These are phyloP conservation scores for Zoysia pacifica DNA, from an alignment of 176 grass and related monocot species.

Conservation along the genomic window DNA sequence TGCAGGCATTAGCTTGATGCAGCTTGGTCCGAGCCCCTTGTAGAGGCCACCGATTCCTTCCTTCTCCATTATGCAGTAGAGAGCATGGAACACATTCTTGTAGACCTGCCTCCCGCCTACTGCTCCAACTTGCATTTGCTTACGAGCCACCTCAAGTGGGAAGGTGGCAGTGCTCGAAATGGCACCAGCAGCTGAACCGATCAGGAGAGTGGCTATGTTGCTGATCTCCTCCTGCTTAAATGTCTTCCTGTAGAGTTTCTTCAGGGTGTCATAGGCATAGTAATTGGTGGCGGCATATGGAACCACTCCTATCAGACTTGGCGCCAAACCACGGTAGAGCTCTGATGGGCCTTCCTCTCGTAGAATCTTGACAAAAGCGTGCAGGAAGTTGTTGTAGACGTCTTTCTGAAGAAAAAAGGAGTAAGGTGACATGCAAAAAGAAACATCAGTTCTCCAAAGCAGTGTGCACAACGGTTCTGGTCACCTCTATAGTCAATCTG, in stretches of 20 bases:
- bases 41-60: conserved; percentile 83
- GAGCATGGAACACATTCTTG: conserved; percentile 97
- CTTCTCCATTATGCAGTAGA: conserved; percentile 88
- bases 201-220: conserved; percentile 85
- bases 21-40: conserved; percentile 91
- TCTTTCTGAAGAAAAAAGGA: conserved; percentile 70
- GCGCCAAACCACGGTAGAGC: conserved; percentile 85
- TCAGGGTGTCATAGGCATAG: conserved; percentile 89
- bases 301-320: conserved; percentile 87
- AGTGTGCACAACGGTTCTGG: neutral
- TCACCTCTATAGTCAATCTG: conserved; percentile 91
- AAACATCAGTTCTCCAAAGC: conserved; percentile 3
- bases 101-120: conserved; percentile 79
- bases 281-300: conserved; percentile 93
- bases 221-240: conserved; percentile 82
- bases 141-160: conserved; percentile 91
- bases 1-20: conserved; percentile 95
- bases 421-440: conserved; percentile 10
- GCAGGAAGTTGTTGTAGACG: conserved; percentile 85
- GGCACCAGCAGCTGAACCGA: conserved; percentile 80
- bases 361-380: conserved; percentile 86
- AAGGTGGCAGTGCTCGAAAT: conserved; percentile 94
- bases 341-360: conserved; percentile 88
- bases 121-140: conserved; percentile 95
- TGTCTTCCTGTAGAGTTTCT: conserved; percentile 89